Base-by-base conservation (phyloP, 2,329 filamentous ascomycete genomes). In the Stromatinia cepivora region DNA sequence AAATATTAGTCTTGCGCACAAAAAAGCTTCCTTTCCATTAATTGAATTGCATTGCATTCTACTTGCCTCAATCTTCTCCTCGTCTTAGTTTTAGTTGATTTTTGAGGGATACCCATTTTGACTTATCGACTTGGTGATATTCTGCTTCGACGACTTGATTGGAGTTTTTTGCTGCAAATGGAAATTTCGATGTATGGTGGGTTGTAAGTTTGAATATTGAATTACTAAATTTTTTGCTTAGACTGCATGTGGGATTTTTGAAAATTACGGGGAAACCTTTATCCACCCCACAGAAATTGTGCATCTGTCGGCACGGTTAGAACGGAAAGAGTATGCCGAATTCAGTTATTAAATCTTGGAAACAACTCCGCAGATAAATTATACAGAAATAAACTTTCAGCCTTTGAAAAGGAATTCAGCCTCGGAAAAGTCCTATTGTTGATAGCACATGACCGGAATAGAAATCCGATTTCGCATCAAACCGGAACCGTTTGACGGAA, bases 61-160 rank as follows among this genome's bases (percentile, higher is more conserved):
- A 52, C 70, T 11, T 81, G 90, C 90, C 90, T 88, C 28, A 86
- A 88, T 77, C 88, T 87, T 72, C 90, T 86, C 80, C 92, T 87
- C 4, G 90, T 94, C 81, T 94, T 94, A 69, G 87, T 88, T 72
- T 88, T 84, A n/a, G 87, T 89, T 58, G 84, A 83, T 78, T 89
- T 89, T 73, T 87, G 87, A 42, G 85, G 82, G 71, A 91, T 86
- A 58, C 90, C 91, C 91, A 93, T 93, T 70, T 25, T 71, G 65
- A 52, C 7, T 59, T 45, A 20, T 20, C 13, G 39, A 17, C 9
- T 50, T 63, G 13, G 28, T 63, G 59, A 63, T 50, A 25, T 52
- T 15, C 25, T 63, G 9, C 5, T 39, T 11, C 31, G 22, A 39
- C 9, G 22, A 25, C 28, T 39, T 11, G 46, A 52, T 63, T 39